Evolutionary conservation across 305 asterid species (phyloP).

Genomic region (Fraxinus sp.): DNA sequence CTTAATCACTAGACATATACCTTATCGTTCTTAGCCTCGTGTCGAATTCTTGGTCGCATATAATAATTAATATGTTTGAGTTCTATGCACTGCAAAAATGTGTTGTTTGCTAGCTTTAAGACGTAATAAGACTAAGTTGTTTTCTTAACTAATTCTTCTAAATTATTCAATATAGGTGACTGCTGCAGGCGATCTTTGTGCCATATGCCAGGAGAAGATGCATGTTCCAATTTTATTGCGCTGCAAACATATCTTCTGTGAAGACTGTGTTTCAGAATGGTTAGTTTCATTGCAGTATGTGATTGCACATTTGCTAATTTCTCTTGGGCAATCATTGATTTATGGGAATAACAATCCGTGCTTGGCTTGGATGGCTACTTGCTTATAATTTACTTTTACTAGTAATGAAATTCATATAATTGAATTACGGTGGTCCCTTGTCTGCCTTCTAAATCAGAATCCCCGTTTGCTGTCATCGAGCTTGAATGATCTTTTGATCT

Average conservation of each 20-base stretch:
- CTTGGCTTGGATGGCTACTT: neutral
- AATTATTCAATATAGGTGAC: conserved; percentile 37
- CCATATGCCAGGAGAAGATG: conserved; percentile 76
- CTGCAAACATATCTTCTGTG: conserved; percentile 72
- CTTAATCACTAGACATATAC: neutral
- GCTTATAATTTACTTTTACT: neutral
- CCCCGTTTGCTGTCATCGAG: neutral
- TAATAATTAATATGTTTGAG: neutral
- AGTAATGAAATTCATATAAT: neutral
- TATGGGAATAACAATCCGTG: neutral
- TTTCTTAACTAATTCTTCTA: conserved; percentile 18
- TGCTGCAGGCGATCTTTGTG: conserved; percentile 64
- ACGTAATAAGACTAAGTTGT: neutral
- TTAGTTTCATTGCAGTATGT: conserved; percentile 24
- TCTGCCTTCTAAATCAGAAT: neutral
- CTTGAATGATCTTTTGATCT: neutral
- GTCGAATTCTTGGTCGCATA: neutral
- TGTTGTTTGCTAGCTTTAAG: conserved; percentile 5
- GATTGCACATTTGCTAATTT: neutral
- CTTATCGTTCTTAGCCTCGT: neutral
- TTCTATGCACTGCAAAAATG: neutral
- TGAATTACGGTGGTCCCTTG: neutral
- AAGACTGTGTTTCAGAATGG: conserved; percentile 78
- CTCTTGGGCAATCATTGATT: neutral
- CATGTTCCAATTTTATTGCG: conserved; percentile 50